Base-by-base conservation (phyloP, 495 filamentous ascomycete genomes). In the Penicilliopsis zonata region DNA sequence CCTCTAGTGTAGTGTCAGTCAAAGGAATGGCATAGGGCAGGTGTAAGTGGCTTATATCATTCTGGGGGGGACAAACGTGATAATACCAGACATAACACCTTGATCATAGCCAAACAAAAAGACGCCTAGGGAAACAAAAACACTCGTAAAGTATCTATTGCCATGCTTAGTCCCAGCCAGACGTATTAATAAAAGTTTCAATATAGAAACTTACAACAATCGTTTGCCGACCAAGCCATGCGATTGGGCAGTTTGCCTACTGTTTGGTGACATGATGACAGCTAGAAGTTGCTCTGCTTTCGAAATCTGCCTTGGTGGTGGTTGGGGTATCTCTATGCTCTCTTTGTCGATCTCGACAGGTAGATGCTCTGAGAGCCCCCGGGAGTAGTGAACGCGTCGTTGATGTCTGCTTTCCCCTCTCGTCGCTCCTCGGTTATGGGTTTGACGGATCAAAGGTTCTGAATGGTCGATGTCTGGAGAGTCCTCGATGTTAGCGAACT, bases 71-170 rank as follows among this genome's bases (percentile, higher is more conserved):
- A 68, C 82, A 43, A 68, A 94, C 86, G 82, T 95, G 59, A 98
- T 95, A 48, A 98, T 93, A 25, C 90, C 92, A 37, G 92, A 96
- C 90, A 95, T 96, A 28, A 98, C 90, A 38, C 90, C 90, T 56
- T 98, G 90, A 51, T 98, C 90, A 71, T 98, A 98, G 34, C 90
- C 92, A 55, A 98, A 98, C 16, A 98, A 65, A 45, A 98, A 98
- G 16, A 98, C 90, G 15, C 90, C 90, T 50, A 98, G 69, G 30
- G 92, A 96, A 42, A 98, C 90, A 60, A 98, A 96, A 10, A 98
- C 82, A 53, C 82, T 94, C 19, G 92, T 94, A 52, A 98, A 96
- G 52, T 95, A 98, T 31, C 86, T 94, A 13, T 46, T 17, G 38
- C 24, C 16, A 13, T 34, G 3, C n/a, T n/a, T n/a, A n/a, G n/a